Percentiles rank a stretch among this genome's conserved stretches.
Conservation (phyloP, 2,329 filamentous ascomycete species). For the Lachnellula hyalina region DNA sequence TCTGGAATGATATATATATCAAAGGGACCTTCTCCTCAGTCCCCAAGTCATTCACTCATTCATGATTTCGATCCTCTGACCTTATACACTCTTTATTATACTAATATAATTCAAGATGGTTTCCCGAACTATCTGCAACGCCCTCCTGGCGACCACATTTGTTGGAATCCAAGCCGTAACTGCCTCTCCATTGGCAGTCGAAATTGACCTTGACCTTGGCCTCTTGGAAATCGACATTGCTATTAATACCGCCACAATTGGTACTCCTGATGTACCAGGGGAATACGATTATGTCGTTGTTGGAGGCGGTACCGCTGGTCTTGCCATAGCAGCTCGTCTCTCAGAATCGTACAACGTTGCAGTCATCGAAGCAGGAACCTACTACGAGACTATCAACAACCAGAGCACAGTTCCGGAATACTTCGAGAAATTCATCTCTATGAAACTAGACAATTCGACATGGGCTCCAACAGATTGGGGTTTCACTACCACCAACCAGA, state of each 20-base stretch:
- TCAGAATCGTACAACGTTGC: conserved; percentile 6
- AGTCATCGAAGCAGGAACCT: not conserved
- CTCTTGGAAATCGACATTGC: too few relatives aligned
- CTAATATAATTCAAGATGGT: too few relatives aligned
- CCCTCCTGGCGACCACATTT: too few relatives aligned
- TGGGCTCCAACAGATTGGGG: not conserved
- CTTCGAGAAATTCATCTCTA: not conserved
- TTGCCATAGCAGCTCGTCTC: conserved; percentile 37
- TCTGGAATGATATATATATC: too few relatives aligned
- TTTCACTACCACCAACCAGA: not conserved
- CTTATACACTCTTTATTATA: too few relatives aligned
- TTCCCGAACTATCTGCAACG: too few relatives aligned
- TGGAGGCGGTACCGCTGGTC: conserved; percentile 38
- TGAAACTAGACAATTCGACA: not conserved
- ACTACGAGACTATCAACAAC: not conserved
- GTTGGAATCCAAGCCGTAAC: too few relatives aligned
- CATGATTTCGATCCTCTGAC: too few relatives aligned
- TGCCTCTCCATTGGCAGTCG: too few relatives aligned
- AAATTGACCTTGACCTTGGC: too few relatives aligned
- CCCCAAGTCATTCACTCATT: too few relatives aligned
- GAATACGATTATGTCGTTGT: conserved; percentile 37
- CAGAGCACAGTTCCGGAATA: not conserved
- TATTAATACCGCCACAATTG: not conserved
- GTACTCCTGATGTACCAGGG: not conserved
- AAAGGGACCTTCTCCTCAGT: too few relatives aligned